Evolutionary conservation across 768 basidiomycete genomes (phyloP), one percentile per base, ranked within the genome.

Genomic region (Mycena polygramma): DNA sequence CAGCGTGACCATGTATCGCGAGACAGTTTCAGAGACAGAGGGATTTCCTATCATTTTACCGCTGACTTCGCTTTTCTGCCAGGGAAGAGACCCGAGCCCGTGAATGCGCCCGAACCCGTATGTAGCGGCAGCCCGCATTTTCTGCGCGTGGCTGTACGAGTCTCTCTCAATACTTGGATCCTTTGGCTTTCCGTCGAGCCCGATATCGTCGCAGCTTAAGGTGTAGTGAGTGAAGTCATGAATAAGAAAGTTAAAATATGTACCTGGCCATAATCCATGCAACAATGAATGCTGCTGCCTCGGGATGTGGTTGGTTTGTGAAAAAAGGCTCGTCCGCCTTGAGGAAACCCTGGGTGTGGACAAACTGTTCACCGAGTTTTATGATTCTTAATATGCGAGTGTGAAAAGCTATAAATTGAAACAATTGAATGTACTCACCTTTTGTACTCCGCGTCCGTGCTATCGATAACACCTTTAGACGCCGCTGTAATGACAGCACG

Each of bases 41-140:
- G n/a, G n/a, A n/a, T n/a, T n/a, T n/a, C n/a, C n/a, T n/a, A n/a
- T n/a, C n/a, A n/a, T n/a, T n/a, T n/a, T n/a, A n/a, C n/a, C n/a
- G n/a, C n/a, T n/a, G n/a, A n/a, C n/a, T n/a, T n/a, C n/a, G n/a
- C n/a, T n/a, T n/a, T n/a, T n/a, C n/a, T n/a, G n/a, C n/a, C n/a
- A n/a, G n/a, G n/a, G n/a, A n/a, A n/a, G n/a, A n/a, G n/a, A n/a
- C n/a, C n/a, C n/a, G n/a, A n/a, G n/a, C n/a, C n/a, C n/a, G n/a
- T n/a, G n/a, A n/a, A n/a, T n/a, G n/a, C n/a, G n/a, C n/a, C n/a
- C n/a, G n/a, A n/a, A n/a, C n/a, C n/a, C n/a, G n/a, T n/a, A n/a
- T n/a, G n/a, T n/a, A n/a, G n/a, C n/a, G n/a, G 77, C 72, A 6
- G 81, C 82, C 1, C 79, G 59, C 76, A 83, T 81, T 54, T 82